Evolutionary conservation across 2,329 filamentous ascomycete species (phyloP), one percentile per base, ranked within the genome.

Genomic region (Fusarium sororula): DNA sequence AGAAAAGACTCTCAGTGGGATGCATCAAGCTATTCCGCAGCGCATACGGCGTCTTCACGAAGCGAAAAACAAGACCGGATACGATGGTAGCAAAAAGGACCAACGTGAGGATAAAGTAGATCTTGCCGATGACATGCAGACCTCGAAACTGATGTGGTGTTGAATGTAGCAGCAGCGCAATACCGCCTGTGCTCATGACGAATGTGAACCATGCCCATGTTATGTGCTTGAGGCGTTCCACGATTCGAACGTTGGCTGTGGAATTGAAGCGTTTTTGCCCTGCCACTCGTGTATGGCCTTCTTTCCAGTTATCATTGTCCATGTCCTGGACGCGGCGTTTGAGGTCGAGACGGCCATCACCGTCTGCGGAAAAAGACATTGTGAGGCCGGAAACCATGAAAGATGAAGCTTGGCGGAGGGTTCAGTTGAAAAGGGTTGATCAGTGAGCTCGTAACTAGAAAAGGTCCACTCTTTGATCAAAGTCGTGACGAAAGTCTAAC

Each of bases 1-100:
- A 87, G 80, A 92, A 93, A 13, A 92, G 83, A 30, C 86, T 88
- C 76, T 93, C 91, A 0, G 90, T 92, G 0, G 88, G 75, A 54
- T 78, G 72, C 45, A 75, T 61, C 18, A 79, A 54, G 22, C 77
- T 79, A 8, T 70, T 85, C 71, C 83, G 85, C 76, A 93, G 90
- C 1, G 88, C 91, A 35, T 86, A 82, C 0, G 89, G 89, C 73
- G 89, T 89, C 59, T 84, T 82, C 68, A 87, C 86, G 79, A 92
- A 92, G 18, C 91, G 86, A 2, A 87, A 79, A 7, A 86, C 82
- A 47, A 92, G 87, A 79, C 91, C 87, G 32, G 78, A 77, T 74
- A 87, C 84, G 59, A 91, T 84, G 20, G 81, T 30, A 28, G 85
- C 22, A 71, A 87, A 88, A 13, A 92, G 81, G 4, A 84, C 79